Base-by-base conservation (phyloP, 1,284 basidiomycete species). In the Wolfiporia cocos region DNA sequence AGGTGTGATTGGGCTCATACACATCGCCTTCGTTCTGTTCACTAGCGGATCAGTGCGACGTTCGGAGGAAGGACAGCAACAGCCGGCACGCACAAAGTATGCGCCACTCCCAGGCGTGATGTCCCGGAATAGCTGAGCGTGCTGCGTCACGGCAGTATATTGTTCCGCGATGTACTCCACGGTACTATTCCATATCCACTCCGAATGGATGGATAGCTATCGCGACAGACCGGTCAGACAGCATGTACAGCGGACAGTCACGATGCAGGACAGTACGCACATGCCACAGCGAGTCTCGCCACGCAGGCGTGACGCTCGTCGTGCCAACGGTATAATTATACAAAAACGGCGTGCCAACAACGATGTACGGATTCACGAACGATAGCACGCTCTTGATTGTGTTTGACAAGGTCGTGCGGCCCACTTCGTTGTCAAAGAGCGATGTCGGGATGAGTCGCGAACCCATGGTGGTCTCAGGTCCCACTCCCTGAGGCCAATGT, bases 11-110 rank as follows among this genome's bases (percentile, higher is more conserved):
- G 3, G 69, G 67, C 52, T 80, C 76, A 39, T 76, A 71, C 2
- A 78, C 70, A 51, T 79, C 74, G 5, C 68, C 74, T 54, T 79
- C 76, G 48, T 78, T 81, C 74, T 76, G 48, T 10, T n/a, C 6
- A 11, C 3, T 10, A 3, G 3, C 4, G 6, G 10, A 4, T 36
- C 18, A 31, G 17, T 12, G 20, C 10, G 9, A 5, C 23, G 24
- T 23, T 11, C 4, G 12, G 12, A 39, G 23, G 42, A 45, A 23
- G 23, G 39, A 10, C 34, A 44, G 22, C n/a, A 32, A 38, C 15
- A 20, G 37, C 37, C 21, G 18, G 17, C 31, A 63, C 67, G 51
- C 42, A 74, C 72, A 43, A 68, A 54, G 50, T 78, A 77, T n/a
- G 74, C 72, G 1, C 65, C 65, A 39, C 68, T 70, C 41, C 66